A percentile compares a stretch with the other conserved stretches of the same genome.
Evolutionary conservation across 2,329 filamentous ascomycete species (phyloP).

Genomic region (Fusarium ambrosium): DNA sequence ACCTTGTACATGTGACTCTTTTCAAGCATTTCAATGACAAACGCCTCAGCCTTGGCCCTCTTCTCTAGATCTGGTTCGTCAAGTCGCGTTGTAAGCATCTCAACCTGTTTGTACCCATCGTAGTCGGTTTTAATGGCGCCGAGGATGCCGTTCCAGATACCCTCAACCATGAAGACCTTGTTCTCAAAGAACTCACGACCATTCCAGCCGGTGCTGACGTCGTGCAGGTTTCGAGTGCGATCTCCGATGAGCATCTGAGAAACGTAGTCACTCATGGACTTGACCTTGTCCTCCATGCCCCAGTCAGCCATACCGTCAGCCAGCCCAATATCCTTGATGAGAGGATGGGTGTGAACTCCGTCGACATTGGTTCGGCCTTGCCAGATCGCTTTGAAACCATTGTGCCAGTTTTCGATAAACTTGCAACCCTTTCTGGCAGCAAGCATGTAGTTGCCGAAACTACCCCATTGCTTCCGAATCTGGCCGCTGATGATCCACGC

Average conservation of each 20-base stretch:
- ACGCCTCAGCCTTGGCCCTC: constrained; percentile 46
- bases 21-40: constrained; percentile 51
- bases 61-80: constrained; percentile 49
- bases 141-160: constrained; percentile 49
- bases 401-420: constrained; percentile 60
- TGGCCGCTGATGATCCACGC: constrained; percentile 53
- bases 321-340: constrained; percentile 50
- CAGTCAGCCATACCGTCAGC: constrained; percentile 45
- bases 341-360: constrained; percentile 49
- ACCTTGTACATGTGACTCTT: constrained; percentile 55
- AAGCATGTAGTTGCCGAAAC: constrained; percentile 59
- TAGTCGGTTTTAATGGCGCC: constrained; percentile 49
- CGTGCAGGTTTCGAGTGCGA: constrained; percentile 51
- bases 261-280: constrained; percentile 53
- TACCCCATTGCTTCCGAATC: constrained; percentile 50
- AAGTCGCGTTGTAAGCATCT: constrained; percentile 50
- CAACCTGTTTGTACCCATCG: constrained; percentile 48
- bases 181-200: constrained; percentile 51
- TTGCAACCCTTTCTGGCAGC: constrained; percentile 56
- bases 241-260: constrained; percentile 54
- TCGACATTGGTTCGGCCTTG: constrained; percentile 48
- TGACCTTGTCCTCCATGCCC: constrained; percentile 33
- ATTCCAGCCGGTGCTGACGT: constrained; percentile 49
- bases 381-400: constrained; percentile 55
- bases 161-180: constrained; percentile 51